Conservation (phyloP, 257 asterid genomes). For the Linderniella brevidens region DNA sequence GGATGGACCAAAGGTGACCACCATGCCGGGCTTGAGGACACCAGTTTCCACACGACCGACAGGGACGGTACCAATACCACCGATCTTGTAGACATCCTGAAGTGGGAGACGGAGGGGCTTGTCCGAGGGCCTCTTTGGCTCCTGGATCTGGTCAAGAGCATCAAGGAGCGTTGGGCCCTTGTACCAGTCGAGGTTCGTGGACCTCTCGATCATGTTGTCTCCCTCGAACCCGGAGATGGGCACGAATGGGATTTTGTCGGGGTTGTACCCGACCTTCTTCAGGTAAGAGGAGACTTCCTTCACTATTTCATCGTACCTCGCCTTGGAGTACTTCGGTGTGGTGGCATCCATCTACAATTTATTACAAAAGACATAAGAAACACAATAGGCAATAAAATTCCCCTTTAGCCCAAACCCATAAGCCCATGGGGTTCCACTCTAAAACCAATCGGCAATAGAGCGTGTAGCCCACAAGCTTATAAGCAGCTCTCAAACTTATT, state of each 20-base stretch:
- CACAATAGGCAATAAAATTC: background rate
- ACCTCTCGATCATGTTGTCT: conserved; percentile 46
- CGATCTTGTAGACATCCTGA: conserved; percentile 39
- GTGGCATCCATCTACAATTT: conserved; percentile 45
- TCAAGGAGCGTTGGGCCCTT: conserved; percentile 52
- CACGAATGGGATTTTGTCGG: conserved; percentile 44
- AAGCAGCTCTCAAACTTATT: too few species aligned
- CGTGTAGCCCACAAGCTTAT: too few species aligned
- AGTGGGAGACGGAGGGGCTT: conserved; percentile 44
- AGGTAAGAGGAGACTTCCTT: conserved; percentile 54
- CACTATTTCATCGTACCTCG: conserved; percentile 42
- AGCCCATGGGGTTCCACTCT: too few species aligned
- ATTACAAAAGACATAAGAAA: background rate
- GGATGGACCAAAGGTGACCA: conserved; percentile 18
- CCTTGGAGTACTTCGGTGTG: conserved; percentile 48
- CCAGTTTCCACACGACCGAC: conserved; percentile 47
- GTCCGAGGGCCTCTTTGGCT: conserved; percentile 32
- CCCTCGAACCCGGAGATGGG: conserved; percentile 58
- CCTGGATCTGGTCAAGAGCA: conserved; percentile 26
- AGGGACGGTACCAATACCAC: conserved; percentile 34
- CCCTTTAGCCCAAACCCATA: too few species aligned
- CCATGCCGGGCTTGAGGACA: conserved; percentile 19
- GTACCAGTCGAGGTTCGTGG: conserved; percentile 55
- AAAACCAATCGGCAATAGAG: too few species aligned
- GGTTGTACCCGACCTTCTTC: conserved; percentile 62